Base-by-base conservation (phyloP, 2,329 filamentous ascomycete genomes). In the Coniochaeta sp. region DNA sequence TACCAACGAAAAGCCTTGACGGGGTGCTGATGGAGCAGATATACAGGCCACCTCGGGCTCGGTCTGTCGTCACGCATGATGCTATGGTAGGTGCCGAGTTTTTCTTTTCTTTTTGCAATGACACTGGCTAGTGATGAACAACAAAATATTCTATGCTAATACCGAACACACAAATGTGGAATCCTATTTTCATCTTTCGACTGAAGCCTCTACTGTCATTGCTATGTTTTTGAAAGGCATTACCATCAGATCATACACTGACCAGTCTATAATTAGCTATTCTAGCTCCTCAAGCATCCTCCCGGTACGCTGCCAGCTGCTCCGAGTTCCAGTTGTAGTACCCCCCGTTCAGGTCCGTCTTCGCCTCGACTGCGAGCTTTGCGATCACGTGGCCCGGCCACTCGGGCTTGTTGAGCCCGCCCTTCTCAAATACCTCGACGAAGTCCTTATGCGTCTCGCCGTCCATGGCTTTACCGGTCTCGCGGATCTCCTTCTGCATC, bases 321-420 rank as follows among this genome's bases (percentile, higher is more conserved):
- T 70, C 58, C 26, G 70, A 71, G 58, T 81, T 73, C 78, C 78
- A 82, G 48, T 77, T 81, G 56, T 53, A 70, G 63, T 88, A 91
- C 61, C 83, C 83, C 26, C 94, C 94, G 62, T 79, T 91, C 57
- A 96, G 68, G 16, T 83, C 79, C 51, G 71, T 79, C 3, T 79
- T 75, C 6, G 83, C 87, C 46, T 78, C 73, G 14, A 89, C 66
- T 1, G 84, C 85, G 56, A 97, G 73, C 61, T 81, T 86, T 3
- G 91, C 91, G 68, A 97, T 92, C 12, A 96, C 89, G 67, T 85
- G 74, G 0, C 90, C 92, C 0, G 92, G 89, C 68, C 91, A 86
- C 61, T 96, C 89, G 0, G 91, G 89, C 68, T 79, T 83, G 56
- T 96, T 73, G 48, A 97, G 70, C 48, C 79, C 79, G 13, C 91